phyloP scores from a whole-genome alignment of 352 stramenopile genomes.

The Phytophthora lateralis region DNA sequence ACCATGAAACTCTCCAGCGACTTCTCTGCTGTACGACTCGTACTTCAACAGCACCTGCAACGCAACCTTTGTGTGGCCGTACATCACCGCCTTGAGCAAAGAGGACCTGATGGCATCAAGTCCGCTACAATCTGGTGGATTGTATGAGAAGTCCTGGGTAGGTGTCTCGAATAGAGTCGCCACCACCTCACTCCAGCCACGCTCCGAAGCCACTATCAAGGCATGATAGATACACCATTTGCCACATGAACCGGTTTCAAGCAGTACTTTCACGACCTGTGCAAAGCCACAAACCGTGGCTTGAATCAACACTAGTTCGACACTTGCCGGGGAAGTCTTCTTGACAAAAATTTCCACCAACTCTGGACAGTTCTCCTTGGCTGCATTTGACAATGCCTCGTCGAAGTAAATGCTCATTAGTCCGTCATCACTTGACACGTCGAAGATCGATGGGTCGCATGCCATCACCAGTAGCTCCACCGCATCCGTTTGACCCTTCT shows the following conservation, averaged over 20 bases:
- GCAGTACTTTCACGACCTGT: not conserved
- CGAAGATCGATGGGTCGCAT: not conserved
- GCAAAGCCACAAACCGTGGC: constrained; percentile 1
- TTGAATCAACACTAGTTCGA: not conserved
- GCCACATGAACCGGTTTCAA: not conserved
- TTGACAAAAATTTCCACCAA: not conserved
- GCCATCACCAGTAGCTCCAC: not conserved
- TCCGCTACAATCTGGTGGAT: not conserved
- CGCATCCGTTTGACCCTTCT: not conserved
- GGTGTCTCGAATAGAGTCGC: not conserved
- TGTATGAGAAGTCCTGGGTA: not conserved
- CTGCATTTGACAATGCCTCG: not conserved
- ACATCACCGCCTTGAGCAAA: constrained; percentile 1
- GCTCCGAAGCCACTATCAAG: not conserved
- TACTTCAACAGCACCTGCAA: not conserved
- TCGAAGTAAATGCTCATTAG: not conserved
- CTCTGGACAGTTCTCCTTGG: not conserved
- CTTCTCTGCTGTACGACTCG: not conserved
- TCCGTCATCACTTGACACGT: not conserved
- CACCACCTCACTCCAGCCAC: not conserved
- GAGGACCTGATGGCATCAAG: constrained; percentile 1
- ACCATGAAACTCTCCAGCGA: not conserved
- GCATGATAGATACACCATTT: not conserved
- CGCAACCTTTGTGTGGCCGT: not conserved
- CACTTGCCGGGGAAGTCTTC: not conserved